These are phyloP conservation scores for Eragrostis nindensis DNA, from an alignment of 176 grass and related monocot genomes.

Conservation along the genomic window DNA sequence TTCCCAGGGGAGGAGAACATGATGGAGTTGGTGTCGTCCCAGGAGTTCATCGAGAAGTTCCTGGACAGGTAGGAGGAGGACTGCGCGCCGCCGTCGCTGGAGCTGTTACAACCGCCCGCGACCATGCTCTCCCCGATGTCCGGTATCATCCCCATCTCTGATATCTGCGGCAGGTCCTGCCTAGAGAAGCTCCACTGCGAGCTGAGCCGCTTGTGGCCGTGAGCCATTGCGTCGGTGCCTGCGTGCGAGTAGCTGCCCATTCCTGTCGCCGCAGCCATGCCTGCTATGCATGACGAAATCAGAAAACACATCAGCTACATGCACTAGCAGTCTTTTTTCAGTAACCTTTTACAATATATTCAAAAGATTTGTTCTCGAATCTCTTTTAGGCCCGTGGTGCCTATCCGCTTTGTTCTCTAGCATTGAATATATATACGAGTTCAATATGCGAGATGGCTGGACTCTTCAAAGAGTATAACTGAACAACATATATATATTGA, in stretches of 20 bases:
- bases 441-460: background rate
- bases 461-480: background rate
- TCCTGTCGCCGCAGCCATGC: slow-evolving; percentile 41
- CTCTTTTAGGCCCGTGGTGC: background rate
- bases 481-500: background rate
- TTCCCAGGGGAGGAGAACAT: slow-evolving; percentile 75
- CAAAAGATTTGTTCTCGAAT: slow-evolving; percentile 6
- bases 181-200: slow-evolving; percentile 79
- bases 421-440: too few species aligned
- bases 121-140: slow-evolving; percentile 60
- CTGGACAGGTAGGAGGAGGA: slow-evolving; percentile 60
- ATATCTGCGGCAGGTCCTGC: slow-evolving; percentile 74
- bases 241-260: slow-evolving; percentile 57
- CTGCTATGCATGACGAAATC: slow-evolving; percentile 26
- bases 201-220: slow-evolving; percentile 48
- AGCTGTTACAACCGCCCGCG: slow-evolving; percentile 47
- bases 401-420: background rate
- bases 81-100: slow-evolving; percentile 51
- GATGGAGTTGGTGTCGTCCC: slow-evolving; percentile 96
- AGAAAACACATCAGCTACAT: background rate
- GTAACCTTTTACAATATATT: background rate
- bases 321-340: background rate
- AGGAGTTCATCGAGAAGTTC: slow-evolving; percentile 78
- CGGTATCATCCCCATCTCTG: slow-evolving; percentile 67
- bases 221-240: slow-evolving; percentile 25